Base-by-base conservation (phyloP, 2,329 filamentous ascomycete species). In the Xylariaceae sp. region DNA sequence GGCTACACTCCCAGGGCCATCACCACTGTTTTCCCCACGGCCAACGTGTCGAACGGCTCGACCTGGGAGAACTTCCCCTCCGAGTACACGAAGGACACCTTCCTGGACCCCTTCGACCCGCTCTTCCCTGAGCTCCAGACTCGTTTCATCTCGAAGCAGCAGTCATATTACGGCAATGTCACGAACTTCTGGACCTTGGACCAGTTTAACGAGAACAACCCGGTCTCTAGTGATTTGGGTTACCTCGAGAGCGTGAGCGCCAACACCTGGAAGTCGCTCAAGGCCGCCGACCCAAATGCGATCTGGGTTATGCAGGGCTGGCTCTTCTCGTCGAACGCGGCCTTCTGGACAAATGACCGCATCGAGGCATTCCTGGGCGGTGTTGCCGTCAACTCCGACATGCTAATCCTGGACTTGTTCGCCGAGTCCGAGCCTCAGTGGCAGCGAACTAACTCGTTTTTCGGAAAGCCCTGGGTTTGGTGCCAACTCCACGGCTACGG, bases 281-380 rank as follows among this genome's bases (percentile, higher is more conserved):
- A 61, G 42, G 53, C 57, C 6, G 59, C 59, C 3, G 57, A 59
- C 34, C 54, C 57, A 3, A 40, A 54, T 3, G 59, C 57, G 4
- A 58, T 60, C 6, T 61, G 59, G 59, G 32, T 61, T 2, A 61
- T 61, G 54, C 59, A 61, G 45, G 59, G 59, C 48, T 61, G 59
- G 59, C 35, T 60, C 3, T 61, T 61, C 45, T 47, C 52, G 12
- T 54, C 54, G 29, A 58, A 50, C 27, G 49, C 52, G 4, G 57
- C 48, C 9, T 61, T 61, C 47, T 61, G 59, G 59, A 60, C 59
- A n/a, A 61, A 58, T 43, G 57, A 56, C 12, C 54, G 57, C 30
- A 47, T 61, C 37, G 19, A 57, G 45, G 54, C 57, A 27, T 61
- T 60, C n/a, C 41, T 61, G 11, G 57, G 55, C 11, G 59, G 59